Base-by-base conservation (phyloP, 441 rosid species). In the Jatropha podagrica region DNA sequence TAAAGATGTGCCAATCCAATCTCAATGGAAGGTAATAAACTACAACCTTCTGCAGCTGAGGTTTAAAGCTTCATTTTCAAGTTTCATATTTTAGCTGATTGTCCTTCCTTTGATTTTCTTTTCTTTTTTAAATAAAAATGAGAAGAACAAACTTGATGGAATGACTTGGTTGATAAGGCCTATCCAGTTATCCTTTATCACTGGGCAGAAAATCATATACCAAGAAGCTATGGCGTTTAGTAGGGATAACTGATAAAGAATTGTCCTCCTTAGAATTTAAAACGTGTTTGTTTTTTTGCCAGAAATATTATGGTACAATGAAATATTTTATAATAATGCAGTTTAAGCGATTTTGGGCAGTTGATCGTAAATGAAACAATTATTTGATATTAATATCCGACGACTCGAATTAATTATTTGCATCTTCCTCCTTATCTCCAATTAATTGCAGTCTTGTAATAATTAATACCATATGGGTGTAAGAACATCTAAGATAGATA, bases 1-100 rank as follows among this genome's bases (percentile, higher is more conserved):
- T 44, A 46, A 59, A 61, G 42, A 67, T 75, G 81, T 71, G 84
- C 81, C 81, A 78, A 54, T 66, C 80, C 72, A 73, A 73, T 74
- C 78, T 54, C 61, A 26, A 76, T 6, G 18, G 9, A 72, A 32
- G 65, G 60, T 75, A 48, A 27, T n/a, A 7, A n/a, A 3, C 37
- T 32, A 42, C 8, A 15, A 15, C n/a, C n/a, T 64, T 32, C 32
- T 32, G 32, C 32, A 32, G 32, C 32, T 32, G 32, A 32, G 32
- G 32, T 32, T 32, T 32, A 32, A 52, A 52, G 12, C 44, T 40
- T 40, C 2, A 17, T 7, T 42, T 41, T 44, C 37, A 20, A 44
- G 18, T 65, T 42, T 44, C 69, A 42, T n/a, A 7, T 20, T 2
- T 10, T 15, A 14, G 0, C 27, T 54, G 17, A 4, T 40, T 8